phyloP scores from a whole-genome alignment of 2,329 filamentous ascomycete species.

The Sporothrix schenckii region DNA sequence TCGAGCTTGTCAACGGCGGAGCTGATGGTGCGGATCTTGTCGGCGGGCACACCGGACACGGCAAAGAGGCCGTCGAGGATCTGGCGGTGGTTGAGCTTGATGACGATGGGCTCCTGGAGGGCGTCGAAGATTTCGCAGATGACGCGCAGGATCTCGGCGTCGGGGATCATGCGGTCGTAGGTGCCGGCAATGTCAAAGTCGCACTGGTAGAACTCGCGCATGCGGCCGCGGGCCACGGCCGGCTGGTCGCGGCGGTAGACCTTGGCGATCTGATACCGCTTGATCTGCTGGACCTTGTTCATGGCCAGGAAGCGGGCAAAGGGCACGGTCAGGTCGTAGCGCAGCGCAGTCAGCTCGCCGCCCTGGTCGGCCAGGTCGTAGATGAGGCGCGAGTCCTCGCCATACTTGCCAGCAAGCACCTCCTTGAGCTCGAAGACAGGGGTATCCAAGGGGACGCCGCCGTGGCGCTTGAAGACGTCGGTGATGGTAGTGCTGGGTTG shows the following conservation, averaged over 20 bases:
- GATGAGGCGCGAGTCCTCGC: conserved; percentile 70
- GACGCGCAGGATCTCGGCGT: conserved; percentile 85
- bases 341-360: conserved; percentile 77
- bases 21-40: conserved; percentile 86
- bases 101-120: conserved; percentile 70
- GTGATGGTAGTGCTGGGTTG: conserved; percentile 37
- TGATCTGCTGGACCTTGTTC: conserved; percentile 84
- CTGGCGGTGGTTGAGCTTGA: conserved; percentile 95
- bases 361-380: conserved; percentile 84
- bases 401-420: conserved; percentile 57
- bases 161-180: conserved; percentile 89
- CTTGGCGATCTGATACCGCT: conserved; percentile 94
- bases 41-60: conserved; percentile 82
- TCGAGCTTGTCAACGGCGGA: conserved; percentile 96
- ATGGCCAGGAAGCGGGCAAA: conserved; percentile 92
- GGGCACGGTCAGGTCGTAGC: conserved; percentile 66
- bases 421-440: conserved; percentile 77
- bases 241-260: conserved; percentile 61
- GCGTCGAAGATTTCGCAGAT: conserved; percentile 82
- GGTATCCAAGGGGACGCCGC: conserved; percentile 71
- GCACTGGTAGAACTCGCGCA: conserved; percentile 97
- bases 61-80: conserved; percentile 91
- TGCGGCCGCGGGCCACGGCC: conserved; percentile 85
- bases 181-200: conserved; percentile 92
- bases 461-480: conserved; percentile 57